Evolutionary conservation across 2,329 filamentous ascomycete species (phyloP).

Genomic region (Pezicula radicicola): DNA sequence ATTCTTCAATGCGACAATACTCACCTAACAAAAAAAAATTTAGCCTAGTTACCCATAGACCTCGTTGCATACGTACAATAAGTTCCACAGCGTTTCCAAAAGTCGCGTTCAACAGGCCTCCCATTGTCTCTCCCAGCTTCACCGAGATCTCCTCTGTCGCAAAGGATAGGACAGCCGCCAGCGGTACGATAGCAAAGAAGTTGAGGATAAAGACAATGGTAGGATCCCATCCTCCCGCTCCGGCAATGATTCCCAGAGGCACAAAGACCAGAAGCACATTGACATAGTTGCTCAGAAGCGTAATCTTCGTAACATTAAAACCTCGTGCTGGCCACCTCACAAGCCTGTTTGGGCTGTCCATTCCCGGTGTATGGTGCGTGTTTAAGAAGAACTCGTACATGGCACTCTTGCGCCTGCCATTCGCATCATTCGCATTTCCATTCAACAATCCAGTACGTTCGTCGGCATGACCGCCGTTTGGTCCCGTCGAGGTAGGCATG

Average conservation of each 20-base stretch:
- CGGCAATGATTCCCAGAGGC: constrained; percentile 71
- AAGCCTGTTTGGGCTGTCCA: constrained; percentile 24
- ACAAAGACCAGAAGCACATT: constrained; percentile 78
- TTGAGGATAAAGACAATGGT: constrained; percentile 56
- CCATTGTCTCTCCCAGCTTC: constrained; percentile 53
- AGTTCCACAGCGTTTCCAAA: constrained; percentile 54
- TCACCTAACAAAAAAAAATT: constrained; percentile 57
- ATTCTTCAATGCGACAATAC: constrained; percentile 82
- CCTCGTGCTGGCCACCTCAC: constrained; percentile 22
- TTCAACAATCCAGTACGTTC: constrained; percentile 24
- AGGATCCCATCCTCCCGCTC: constrained; percentile 45
- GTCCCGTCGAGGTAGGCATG: constrained; percentile 10
- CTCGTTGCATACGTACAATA: constrained; percentile 37
- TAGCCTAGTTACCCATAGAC: not conserved
- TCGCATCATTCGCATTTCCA: constrained; percentile 6
- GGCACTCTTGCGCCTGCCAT: constrained; percentile 14
- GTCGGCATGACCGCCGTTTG: constrained; percentile 14
- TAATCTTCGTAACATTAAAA: constrained; percentile 27
- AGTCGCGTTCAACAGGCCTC: constrained; percentile 51
- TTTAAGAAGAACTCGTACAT: constrained; percentile 23
- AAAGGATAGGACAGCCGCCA: constrained; percentile 50
- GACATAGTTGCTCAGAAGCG: constrained; percentile 45
- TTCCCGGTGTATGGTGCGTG: constrained; percentile 22
- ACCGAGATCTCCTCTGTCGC: constrained; percentile 54
- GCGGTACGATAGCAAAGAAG: constrained; percentile 58